Conservation (phyloP, 169 alveolate species). For the Theileria annulata region DNA sequence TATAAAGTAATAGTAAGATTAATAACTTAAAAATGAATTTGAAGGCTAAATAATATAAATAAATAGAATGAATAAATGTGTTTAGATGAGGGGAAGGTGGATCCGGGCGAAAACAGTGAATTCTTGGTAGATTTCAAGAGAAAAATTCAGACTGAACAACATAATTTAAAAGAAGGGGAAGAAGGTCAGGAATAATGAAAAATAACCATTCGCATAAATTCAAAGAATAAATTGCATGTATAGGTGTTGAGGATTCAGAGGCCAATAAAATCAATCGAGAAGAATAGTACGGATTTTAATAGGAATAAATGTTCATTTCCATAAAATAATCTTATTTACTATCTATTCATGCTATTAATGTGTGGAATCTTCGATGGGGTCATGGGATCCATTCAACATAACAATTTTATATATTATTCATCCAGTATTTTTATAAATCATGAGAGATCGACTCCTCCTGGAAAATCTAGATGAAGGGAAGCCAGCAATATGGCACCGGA, state of each 20-base stretch:
- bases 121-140: slow-evolving; percentile 48
- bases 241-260: background rate
- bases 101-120: slow-evolving; percentile 30
- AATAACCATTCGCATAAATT: background rate
- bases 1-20: background rate
- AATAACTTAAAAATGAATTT: background rate
- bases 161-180: background rate
- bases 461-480: slow-evolving; percentile 44
- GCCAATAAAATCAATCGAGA: background rate
- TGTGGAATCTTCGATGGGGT: slow-evolving; percentile 20
- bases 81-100: slow-evolving; percentile 32
- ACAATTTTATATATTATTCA: background rate
- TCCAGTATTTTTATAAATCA: slow-evolving; percentile 14
- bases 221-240: slow-evolving; percentile 10
- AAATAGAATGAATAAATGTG: background rate
- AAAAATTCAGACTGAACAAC: slow-evolving; percentile 31
- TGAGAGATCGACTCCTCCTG: slow-evolving; percentile 45
- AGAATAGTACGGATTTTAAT: background rate
- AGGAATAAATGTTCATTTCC: background rate
- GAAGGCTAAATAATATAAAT: background rate
- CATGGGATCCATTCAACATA: background rate
- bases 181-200: background rate
- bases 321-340: background rate
- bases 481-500: slow-evolving; percentile 67
- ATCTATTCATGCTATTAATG: slow-evolving; percentile 7